phyloP scores from a whole-genome alignment of 2,329 filamentous ascomycete species.

The Bipolaris oryzae region DNA sequence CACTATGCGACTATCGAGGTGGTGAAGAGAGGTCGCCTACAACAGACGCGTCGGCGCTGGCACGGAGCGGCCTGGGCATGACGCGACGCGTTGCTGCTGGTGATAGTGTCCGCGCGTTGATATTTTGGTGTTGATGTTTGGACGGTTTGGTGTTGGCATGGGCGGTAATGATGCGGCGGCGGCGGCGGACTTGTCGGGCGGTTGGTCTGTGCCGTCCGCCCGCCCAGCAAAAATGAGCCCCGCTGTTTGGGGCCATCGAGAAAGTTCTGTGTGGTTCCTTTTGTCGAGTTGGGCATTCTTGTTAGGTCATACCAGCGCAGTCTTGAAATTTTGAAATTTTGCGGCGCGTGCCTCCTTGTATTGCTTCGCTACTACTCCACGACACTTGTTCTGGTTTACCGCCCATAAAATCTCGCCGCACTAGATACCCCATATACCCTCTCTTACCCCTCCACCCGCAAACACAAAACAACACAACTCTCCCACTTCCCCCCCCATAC shows the following conservation, averaged over 20 bases:
- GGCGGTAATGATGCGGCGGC: neutral
- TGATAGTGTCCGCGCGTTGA: neutral
- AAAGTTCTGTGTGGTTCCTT: constrained; percentile 29
- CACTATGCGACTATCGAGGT: neutral
- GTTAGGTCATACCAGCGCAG: constrained; percentile 11
- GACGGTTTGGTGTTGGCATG: constrained; percentile 8
- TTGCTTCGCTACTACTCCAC: constrained; percentile 17
- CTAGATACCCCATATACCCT: constrained; percentile 17
- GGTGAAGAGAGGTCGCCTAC: neutral
- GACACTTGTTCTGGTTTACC: neutral
- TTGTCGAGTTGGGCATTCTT: constrained; percentile 6
- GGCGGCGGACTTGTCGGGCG: neutral
- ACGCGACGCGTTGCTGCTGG: constrained; percentile 16
- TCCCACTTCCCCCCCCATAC: constrained; percentile 29
- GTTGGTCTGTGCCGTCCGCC: constrained; percentile 6
- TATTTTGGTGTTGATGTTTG: constrained; percentile 1
- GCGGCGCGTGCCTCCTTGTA: constrained; percentile 6
- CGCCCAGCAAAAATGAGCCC: constrained; percentile 16
- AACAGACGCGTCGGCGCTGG: constrained; percentile 10
- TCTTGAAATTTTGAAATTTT: constrained; percentile 21
- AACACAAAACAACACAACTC: constrained; percentile 25
- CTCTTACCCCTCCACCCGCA: constrained; percentile 3
- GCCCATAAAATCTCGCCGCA: constrained; percentile 9
- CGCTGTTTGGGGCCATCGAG: constrained; percentile 24
- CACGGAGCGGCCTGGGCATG: constrained; percentile 11